A percentile compares a stretch with the other conserved stretches of the same genome.
Evolutionary conservation across 495 filamentous ascomycete species (phyloP).

Genomic region (Aspergillus incahuasiensis): DNA sequence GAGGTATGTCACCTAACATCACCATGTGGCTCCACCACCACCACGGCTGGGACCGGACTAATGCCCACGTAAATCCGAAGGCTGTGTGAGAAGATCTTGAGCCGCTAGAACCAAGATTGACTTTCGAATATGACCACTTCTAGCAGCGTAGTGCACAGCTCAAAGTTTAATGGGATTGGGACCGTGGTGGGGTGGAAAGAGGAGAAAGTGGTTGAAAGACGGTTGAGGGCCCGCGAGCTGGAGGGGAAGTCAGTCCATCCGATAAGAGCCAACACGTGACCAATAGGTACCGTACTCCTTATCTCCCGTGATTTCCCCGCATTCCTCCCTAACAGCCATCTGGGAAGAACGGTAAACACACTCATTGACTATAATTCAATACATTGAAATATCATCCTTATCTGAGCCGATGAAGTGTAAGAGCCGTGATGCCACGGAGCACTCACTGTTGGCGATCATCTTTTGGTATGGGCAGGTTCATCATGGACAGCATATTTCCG

Average conservation of each 20-base stretch:
- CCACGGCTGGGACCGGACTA: neutral
- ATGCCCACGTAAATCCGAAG: neutral
- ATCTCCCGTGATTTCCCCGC: neutral
- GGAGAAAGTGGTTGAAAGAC: neutral
- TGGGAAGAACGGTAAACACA: too few relatives aligned
- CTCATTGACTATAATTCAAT: neutral
- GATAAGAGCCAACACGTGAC: constrained; percentile 3
- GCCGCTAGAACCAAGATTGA: neutral
- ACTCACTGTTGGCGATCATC: constrained; percentile 53
- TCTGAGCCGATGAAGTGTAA: too few relatives aligned
- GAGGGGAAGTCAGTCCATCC: neutral
- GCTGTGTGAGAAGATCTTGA: constrained; percentile 5
- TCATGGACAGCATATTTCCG: constrained; percentile 77
- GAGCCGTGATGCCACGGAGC: too few relatives aligned
- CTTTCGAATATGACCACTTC: neutral
- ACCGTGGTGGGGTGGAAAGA: constrained; percentile 1
- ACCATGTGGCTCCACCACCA: constrained; percentile 6
- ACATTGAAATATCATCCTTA: too few relatives aligned
- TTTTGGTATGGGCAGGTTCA: constrained; percentile 75
- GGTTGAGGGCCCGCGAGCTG: neutral
- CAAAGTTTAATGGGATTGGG: constrained; percentile 1
- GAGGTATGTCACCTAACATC: neutral
- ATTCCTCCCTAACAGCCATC: too few relatives aligned
- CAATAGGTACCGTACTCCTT: neutral
- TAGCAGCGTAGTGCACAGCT: constrained; percentile 3